Evolutionary conservation across 2,329 filamentous ascomycete genomes (phyloP).

Genomic region (Fusarium clavum): DNA sequence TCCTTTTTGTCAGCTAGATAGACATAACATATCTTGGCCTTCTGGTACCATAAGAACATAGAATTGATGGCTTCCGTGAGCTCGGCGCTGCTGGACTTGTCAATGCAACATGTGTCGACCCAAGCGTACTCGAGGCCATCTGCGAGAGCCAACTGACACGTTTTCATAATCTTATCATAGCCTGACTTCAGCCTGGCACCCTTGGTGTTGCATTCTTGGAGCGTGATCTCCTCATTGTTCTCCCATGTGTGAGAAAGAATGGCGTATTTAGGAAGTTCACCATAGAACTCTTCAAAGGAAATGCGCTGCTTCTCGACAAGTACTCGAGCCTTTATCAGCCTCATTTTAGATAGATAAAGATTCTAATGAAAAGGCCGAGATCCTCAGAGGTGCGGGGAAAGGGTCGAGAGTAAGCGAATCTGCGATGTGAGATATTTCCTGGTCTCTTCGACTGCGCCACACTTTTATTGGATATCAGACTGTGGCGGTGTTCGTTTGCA

Average conservation of each 20-base stretch:
- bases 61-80: not conserved
- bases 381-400: not conserved
- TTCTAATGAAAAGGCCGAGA: rapidly evolving
- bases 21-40: not conserved
- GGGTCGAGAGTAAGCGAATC: not conserved
- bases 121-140: not conserved
- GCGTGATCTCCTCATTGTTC: not conserved
- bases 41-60: not conserved
- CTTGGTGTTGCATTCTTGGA: not conserved
- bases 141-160: not conserved
- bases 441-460: not conserved
- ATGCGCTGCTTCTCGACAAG: not conserved
- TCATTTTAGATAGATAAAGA: not conserved
- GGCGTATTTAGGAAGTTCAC: not conserved
- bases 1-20: not conserved
- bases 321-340: not conserved
- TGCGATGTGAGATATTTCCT: not conserved
- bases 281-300: not conserved
- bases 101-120: not conserved
- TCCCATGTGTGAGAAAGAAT: not conserved
- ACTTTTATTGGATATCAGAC: not conserved
- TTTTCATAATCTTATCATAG: not conserved
- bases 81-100: slow-evolving; percentile 1
- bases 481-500: not conserved
- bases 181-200: not conserved